Evolutionary conservation across 2,329 filamentous ascomycete species (phyloP).

Genomic region (Apiospora arundinis): DNA sequence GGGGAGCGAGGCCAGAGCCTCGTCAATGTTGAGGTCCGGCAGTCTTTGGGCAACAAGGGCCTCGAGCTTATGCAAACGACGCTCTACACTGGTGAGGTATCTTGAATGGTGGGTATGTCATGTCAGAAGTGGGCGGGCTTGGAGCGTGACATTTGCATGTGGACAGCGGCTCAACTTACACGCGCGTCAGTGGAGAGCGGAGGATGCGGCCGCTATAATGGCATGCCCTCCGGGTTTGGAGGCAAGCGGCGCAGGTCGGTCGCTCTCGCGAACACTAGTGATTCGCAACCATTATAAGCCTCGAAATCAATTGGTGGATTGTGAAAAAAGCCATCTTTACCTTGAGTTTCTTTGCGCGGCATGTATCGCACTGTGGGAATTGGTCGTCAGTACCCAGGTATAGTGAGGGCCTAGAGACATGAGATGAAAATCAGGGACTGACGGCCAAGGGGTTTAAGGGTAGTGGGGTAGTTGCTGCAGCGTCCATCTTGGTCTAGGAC

Average conservation of each 20-base stretch:
- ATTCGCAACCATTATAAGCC: neutral
- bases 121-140: neutral
- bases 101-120: slow-evolving; percentile 21
- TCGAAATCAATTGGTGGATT: too few relatives aligned
- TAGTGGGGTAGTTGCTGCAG: slow-evolving; percentile 8
- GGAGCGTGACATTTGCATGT: neutral
- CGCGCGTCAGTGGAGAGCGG: slow-evolving; percentile 36
- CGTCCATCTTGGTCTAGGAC: neutral
- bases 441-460: slow-evolving; percentile 8
- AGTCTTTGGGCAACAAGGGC: slow-evolving; percentile 31
- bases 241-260: slow-evolving; percentile 34
- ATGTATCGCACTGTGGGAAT: slow-evolving; percentile 29
- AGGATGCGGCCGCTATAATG: slow-evolving; percentile 36
- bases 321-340: slow-evolving; percentile 15
- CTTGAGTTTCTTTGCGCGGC: slow-evolving; percentile 33
- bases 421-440: neutral
- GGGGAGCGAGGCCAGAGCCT: slow-evolving; percentile 27
- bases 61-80: slow-evolving; percentile 31
- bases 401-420: too few relatives aligned
- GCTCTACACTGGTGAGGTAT: slow-evolving; percentile 34
- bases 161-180: slow-evolving; percentile 27
- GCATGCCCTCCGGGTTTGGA: slow-evolving; percentile 32
- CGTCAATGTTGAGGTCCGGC: slow-evolving; percentile 34
- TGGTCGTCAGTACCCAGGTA: neutral
- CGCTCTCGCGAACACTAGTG: slow-evolving; percentile 35